These are phyloP conservation scores for Lathyrus aphaca DNA, from an alignment of 306 rosid genomes.

Conservation along the genomic window DNA sequence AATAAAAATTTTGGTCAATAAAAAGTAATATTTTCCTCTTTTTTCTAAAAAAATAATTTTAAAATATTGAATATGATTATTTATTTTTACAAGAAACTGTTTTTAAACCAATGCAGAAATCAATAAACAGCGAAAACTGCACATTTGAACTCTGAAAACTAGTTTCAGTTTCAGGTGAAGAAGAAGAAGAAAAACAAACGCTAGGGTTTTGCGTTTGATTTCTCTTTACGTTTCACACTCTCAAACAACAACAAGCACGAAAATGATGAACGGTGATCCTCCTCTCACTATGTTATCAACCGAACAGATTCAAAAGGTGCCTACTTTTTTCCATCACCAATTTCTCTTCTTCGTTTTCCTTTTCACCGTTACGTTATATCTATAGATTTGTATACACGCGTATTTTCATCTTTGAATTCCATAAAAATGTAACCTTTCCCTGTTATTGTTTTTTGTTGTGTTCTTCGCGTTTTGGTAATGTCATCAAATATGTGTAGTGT, in stretches of 20 bases:
- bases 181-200: conserved; percentile 34
- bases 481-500: conserved; percentile 9
- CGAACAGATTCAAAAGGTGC: conserved; percentile 63
- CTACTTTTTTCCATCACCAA: conserved; percentile 12
- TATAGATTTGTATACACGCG: not conserved
- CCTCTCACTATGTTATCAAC: conserved; percentile 42
- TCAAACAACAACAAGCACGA: conserved; percentile 34
- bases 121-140: not conserved
- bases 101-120: conserved; percentile 5
- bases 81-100: too few species aligned
- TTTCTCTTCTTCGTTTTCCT: conserved; percentile 24
- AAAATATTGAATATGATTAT: too few species aligned
- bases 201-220: conserved; percentile 40
- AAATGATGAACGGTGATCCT: conserved; percentile 52
- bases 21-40: too few species aligned
- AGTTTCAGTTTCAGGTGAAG: conserved; percentile 29
- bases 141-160: conserved; percentile 28
- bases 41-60: too few species aligned
- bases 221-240: not conserved
- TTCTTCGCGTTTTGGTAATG: not conserved
- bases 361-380: not conserved
- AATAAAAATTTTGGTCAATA: too few species aligned
- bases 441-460: not conserved
- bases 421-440: conserved; percentile 30
- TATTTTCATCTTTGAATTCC: not conserved